These are phyloP conservation scores for Physaria fendleri DNA, from an alignment of 345 rosid species.

Conservation along the genomic window DNA sequence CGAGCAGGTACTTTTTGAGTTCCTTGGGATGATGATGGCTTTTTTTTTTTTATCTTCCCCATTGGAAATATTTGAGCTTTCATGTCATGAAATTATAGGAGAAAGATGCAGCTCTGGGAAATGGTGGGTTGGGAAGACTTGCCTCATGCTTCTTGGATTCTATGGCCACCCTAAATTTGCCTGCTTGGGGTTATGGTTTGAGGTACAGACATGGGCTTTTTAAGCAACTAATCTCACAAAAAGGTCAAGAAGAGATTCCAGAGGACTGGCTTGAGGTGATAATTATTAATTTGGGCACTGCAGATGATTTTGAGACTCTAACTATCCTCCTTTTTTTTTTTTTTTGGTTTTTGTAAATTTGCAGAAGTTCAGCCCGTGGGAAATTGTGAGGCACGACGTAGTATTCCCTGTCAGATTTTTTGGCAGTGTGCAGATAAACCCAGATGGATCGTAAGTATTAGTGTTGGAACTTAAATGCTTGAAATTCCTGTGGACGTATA, in stretches of 20 bases:
- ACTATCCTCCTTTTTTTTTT: too few relatives aligned
- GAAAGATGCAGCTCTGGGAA: conserved; percentile 97
- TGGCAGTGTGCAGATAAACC: conserved; percentile 64
- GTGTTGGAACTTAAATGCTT: conserved; percentile 5
- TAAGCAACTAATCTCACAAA: conserved; percentile 75
- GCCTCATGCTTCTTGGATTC: conserved; percentile 97
- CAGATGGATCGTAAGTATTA: conserved; percentile 77
- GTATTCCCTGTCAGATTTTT: conserved; percentile 84
- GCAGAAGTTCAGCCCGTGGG: conserved; percentile 99
- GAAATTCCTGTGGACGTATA: not conserved
- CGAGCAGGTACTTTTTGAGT: conserved; percentile 55
- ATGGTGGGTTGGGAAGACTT: conserved; percentile 96
- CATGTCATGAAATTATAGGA: conserved; percentile 42
- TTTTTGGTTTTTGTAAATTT: conserved; percentile 31
- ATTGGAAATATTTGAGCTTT: conserved; percentile 12
- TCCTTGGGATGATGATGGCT: not conserved
- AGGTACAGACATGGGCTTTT: conserved; percentile 92
- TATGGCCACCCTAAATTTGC: conserved; percentile 91
- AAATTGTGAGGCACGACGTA: conserved; percentile 88
- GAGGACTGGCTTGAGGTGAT: conserved; percentile 99
- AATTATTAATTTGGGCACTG: not conserved
- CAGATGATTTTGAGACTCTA: conserved; percentile 14
- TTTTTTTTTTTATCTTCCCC: not conserved
- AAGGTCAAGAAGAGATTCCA: conserved; percentile 89
- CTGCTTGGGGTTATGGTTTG: conserved; percentile 98